These are phyloP conservation scores for Mycosphaerella arachidis DNA, from an alignment of 2,329 filamentous ascomycete genomes.

Conservation along the genomic window DNA sequence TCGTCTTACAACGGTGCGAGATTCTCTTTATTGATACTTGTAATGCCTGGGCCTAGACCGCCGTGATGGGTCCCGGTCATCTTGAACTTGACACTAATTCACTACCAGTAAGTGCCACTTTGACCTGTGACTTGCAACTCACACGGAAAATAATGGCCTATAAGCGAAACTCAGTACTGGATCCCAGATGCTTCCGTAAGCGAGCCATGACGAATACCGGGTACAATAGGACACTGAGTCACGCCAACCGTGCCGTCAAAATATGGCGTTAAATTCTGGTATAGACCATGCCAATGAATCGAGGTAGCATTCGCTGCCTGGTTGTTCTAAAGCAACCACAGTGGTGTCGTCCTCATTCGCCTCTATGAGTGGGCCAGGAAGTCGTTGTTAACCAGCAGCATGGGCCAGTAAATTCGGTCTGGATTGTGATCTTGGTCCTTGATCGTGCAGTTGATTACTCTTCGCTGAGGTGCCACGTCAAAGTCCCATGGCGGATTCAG, in stretches of 20 bases:
- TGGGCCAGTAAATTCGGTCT: constrained; percentile 47
- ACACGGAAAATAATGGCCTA: constrained; percentile 44
- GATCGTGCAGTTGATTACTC: constrained; percentile 60
- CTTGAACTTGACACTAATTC: background rate
- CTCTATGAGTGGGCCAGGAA: constrained; percentile 34
- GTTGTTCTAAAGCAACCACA: constrained; percentile 35
- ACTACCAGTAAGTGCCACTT: constrained; percentile 52
- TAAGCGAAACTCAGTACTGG: background rate
- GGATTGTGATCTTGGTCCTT: constrained; percentile 56
- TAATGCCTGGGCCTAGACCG: too few species aligned
- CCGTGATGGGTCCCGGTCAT: too few species aligned
- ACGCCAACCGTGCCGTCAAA: constrained; percentile 33
- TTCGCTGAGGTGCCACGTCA: constrained; percentile 44
- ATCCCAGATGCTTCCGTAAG: background rate
- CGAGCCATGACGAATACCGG: constrained; percentile 10
- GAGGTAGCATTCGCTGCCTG: constrained; percentile 36
- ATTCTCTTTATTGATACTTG: constrained; percentile 18
- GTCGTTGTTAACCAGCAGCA: constrained; percentile 37
- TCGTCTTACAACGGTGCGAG: constrained; percentile 31
- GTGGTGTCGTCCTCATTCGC: constrained; percentile 34
- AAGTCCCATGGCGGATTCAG: constrained; percentile 56
- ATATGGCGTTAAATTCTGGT: constrained; percentile 30
- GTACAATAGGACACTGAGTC: constrained; percentile 31
- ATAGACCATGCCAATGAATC: constrained; percentile 35
- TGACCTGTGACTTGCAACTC: constrained; percentile 52